A percentile compares a stretch with the other conserved stretches of the same genome.
Conservation (phyloP, 441 rosid genomes). For the Populus tomentosa region DNA sequence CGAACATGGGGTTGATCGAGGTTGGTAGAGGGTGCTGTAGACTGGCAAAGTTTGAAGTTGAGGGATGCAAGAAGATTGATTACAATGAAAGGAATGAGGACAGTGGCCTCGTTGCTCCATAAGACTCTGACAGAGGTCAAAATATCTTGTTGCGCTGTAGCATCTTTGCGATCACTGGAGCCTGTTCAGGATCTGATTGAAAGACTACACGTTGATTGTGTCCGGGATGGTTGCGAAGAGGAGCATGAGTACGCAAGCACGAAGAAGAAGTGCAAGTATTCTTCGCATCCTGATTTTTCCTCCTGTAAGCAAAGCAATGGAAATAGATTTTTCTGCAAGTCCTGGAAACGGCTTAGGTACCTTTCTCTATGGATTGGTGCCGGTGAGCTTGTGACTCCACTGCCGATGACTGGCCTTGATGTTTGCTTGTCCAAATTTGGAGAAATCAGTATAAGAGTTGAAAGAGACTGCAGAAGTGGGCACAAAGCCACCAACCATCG, state of each 20-base stretch:
- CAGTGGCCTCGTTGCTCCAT: slow-evolving; percentile 44
- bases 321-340: slow-evolving; percentile 37
- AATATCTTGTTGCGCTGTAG: slow-evolving; percentile 58
- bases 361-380: slow-evolving; percentile 78
- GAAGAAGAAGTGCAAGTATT: slow-evolving; percentile 48
- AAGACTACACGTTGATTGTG: slow-evolving; percentile 71
- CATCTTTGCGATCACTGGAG: slow-evolving; percentile 61
- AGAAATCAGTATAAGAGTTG: slow-evolving; percentile 65
- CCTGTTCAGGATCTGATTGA: slow-evolving; percentile 52
- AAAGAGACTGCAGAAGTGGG: slow-evolving; percentile 73
- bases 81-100: slow-evolving; percentile 55
- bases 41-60: slow-evolving; percentile 61
- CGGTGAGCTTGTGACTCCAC: slow-evolving; percentile 60
- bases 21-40: slow-evolving; percentile 78
- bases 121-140: slow-evolving; percentile 56
- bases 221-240: slow-evolving; percentile 48
- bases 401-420: slow-evolving; percentile 50
- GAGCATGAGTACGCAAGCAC: slow-evolving; percentile 21
- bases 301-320: slow-evolving; percentile 8
- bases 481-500: slow-evolving; percentile 47
- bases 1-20: slow-evolving; percentile 70
- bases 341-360: slow-evolving; percentile 61
- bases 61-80: slow-evolving; percentile 42
- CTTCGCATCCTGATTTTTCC: slow-evolving; percentile 12
- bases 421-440: slow-evolving; percentile 72